Evolutionary conservation across 2,329 filamentous ascomycete species (phyloP).

Genomic region (Keithomyces neogunnii): DNA sequence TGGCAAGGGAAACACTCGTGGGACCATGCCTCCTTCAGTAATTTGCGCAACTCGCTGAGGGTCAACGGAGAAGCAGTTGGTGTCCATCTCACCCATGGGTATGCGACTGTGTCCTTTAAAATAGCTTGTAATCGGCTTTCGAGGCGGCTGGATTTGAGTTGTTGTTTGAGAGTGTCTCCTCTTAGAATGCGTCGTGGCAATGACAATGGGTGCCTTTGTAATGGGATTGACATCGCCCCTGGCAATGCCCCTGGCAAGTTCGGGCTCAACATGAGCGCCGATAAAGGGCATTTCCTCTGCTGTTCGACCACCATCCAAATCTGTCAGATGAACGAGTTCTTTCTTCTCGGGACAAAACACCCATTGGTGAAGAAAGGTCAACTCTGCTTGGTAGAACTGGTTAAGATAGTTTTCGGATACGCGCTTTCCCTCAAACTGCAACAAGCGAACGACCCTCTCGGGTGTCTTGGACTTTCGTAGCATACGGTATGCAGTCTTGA

Average conservation of each 20-base stretch:
- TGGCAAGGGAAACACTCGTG: conserved; percentile 50
- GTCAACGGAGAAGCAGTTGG: conserved; percentile 50
- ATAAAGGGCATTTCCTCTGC: conserved; percentile 72
- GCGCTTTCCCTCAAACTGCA: conserved; percentile 84
- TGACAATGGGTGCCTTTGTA: conserved; percentile 61
- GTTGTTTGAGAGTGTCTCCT: conserved; percentile 30
- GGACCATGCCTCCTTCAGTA: conserved; percentile 40
- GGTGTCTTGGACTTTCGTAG: conserved; percentile 84
- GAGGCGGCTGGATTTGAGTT: conserved; percentile 16
- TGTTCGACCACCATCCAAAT: conserved; percentile 53
- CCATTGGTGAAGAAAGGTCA: conserved; percentile 89
- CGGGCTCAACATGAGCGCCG: conserved; percentile 60
- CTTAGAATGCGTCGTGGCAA: conserved; percentile 33
- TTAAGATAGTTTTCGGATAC: conserved; percentile 76
- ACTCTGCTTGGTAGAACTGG: conserved; percentile 75
- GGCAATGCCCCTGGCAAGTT: conserved; percentile 66
- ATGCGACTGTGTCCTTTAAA: conserved; percentile 43
- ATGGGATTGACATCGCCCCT: conserved; percentile 80
- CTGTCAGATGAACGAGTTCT: conserved; percentile 66
- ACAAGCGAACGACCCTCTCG: conserved; percentile 70
- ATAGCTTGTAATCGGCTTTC: conserved; percentile 47
- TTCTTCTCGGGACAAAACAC: conserved; percentile 75
- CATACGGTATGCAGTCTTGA: conserved; percentile 89
- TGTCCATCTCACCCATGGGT: conserved; percentile 54
- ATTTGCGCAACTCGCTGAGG: conserved; percentile 37